phyloP scores from a whole-genome alignment of 2,329 filamentous ascomycete genomes.

The Alternaria angustiovoidea region DNA sequence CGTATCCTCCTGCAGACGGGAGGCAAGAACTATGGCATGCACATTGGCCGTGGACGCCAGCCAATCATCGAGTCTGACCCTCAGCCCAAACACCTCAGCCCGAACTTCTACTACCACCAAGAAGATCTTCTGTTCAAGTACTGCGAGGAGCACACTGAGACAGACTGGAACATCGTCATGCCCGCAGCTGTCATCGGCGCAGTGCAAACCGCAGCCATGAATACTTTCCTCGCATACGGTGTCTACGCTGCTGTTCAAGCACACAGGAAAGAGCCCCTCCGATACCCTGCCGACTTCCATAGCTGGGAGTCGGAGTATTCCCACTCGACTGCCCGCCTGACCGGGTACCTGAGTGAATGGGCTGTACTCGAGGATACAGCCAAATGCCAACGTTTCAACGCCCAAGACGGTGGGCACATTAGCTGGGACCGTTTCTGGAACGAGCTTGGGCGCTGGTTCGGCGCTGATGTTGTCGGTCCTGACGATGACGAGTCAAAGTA shows the following conservation, averaged over 20 bases:
- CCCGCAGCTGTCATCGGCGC: neutral
- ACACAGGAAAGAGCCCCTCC: slow-evolving; percentile 16
- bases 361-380: slow-evolving; percentile 17
- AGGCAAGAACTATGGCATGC: slow-evolving; percentile 21
- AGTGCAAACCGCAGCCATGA: slow-evolving; percentile 16
- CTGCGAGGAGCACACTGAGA: slow-evolving; percentile 13
- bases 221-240: slow-evolving; percentile 13
- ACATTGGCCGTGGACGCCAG: slow-evolving; percentile 20
- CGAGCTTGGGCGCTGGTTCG: slow-evolving; percentile 23
- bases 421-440: slow-evolving; percentile 19
- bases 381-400: slow-evolving; percentile 17
- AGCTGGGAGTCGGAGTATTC: slow-evolving; percentile 17
- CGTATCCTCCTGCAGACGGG: slow-evolving; percentile 23
- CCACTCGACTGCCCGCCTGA: slow-evolving; percentile 20
- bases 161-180: slow-evolving; percentile 16
- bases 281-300: slow-evolving; percentile 6
- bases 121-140: slow-evolving; percentile 17
- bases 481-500: slow-evolving; percentile 4
- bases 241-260: slow-evolving; percentile 21
- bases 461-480: slow-evolving; percentile 6
- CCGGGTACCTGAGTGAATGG: slow-evolving; percentile 25
- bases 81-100: slow-evolving; percentile 20
- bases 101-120: slow-evolving; percentile 27
- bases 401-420: slow-evolving; percentile 9
- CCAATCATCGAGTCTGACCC: slow-evolving; percentile 23